Conservation (phyloP, 1,139 yeast species). For the Sugiyamaella xylanicola region DNA sequence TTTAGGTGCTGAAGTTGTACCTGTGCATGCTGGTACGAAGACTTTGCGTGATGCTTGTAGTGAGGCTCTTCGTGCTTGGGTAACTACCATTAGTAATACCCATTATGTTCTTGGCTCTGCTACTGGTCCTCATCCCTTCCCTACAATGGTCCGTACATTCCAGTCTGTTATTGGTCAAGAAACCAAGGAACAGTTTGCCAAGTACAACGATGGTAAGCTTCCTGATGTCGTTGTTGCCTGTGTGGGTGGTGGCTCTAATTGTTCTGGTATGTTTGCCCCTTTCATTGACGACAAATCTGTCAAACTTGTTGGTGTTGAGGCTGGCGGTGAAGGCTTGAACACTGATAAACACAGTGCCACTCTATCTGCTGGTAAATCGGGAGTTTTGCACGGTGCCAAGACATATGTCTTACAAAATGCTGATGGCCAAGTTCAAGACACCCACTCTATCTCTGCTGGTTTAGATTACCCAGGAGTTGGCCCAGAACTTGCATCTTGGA, state of each 20-base stretch:
- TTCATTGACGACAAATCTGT: constrained; percentile 81
- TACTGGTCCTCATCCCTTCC: constrained; percentile 99
- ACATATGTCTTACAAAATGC: constrained; percentile 86
- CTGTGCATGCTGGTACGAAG: constrained; percentile 92
- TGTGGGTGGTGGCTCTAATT: constrained; percentile 99
- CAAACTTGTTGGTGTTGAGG: constrained; percentile 89
- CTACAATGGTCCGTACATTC: constrained; percentile 96
- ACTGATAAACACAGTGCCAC: constrained; percentile 91
- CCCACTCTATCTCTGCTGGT: constrained; percentile 98
- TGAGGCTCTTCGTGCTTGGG: constrained; percentile 97
- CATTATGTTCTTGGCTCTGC: constrained; percentile 98
- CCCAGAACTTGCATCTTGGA: constrained; percentile 96
- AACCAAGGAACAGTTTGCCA: constrained; percentile 85
- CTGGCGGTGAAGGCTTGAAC: constrained; percentile 96
- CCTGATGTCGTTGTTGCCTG: constrained; percentile 97
- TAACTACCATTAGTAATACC: constrained; percentile 77
- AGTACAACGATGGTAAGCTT: constrained; percentile 72
- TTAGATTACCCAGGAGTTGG: constrained; percentile 99
- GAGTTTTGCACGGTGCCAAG: constrained; percentile 97
- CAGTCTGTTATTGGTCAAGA: constrained; percentile 96
- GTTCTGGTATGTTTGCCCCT: constrained; percentile 94
- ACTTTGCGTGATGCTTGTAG: constrained; percentile 97
- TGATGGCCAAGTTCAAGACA: constrained; percentile 97
- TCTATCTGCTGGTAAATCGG: constrained; percentile 86
- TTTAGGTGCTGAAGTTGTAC: constrained; percentile 91